These are phyloP conservation scores for Odontarrhena argentea DNA, from an alignment of 345 rosid species.

Conservation along the genomic window DNA sequence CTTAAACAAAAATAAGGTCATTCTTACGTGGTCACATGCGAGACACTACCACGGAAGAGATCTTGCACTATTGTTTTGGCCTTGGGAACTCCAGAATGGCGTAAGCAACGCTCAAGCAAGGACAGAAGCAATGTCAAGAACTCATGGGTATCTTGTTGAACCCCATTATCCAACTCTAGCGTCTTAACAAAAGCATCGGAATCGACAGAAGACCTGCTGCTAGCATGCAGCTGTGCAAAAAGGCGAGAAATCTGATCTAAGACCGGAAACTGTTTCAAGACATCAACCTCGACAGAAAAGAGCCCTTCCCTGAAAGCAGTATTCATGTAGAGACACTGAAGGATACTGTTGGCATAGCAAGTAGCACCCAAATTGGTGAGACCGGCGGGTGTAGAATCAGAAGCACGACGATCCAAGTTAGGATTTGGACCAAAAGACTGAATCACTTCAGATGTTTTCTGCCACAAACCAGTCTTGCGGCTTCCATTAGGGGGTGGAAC, in stretches of 20 bases:
- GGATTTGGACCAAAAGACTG: conserved; percentile 77
- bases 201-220: conserved; percentile 82
- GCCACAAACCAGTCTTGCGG: conserved; percentile 91
- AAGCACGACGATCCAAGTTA: conserved; percentile 60
- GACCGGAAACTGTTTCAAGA: conserved; percentile 73
- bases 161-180: conserved; percentile 88
- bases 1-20: conserved; percentile 15
- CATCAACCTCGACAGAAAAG: conserved; percentile 78
- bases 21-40: conserved; percentile 96
- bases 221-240: conserved; percentile 80
- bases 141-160: conserved; percentile 98
- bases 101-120: conserved; percentile 85
- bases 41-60: conserved; percentile 96
- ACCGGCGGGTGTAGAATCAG: conserved; percentile 80
- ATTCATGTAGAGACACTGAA: conserved; percentile 91
- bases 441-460: conserved; percentile 71
- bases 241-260: conserved; percentile 85
- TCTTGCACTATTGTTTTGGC: conserved; percentile 86
- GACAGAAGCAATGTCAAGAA: conserved; percentile 89
- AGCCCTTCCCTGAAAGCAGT: conserved; percentile 73
- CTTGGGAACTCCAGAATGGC: conserved; percentile 60
- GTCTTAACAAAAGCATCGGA: conserved; percentile 93
- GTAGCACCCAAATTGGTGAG: conserved; percentile 94
- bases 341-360: conserved; percentile 96
- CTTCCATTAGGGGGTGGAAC: conserved; percentile 82